Conservation (phyloP, 176 grass and related monocot species). For the Melocanna baccifera region DNA sequence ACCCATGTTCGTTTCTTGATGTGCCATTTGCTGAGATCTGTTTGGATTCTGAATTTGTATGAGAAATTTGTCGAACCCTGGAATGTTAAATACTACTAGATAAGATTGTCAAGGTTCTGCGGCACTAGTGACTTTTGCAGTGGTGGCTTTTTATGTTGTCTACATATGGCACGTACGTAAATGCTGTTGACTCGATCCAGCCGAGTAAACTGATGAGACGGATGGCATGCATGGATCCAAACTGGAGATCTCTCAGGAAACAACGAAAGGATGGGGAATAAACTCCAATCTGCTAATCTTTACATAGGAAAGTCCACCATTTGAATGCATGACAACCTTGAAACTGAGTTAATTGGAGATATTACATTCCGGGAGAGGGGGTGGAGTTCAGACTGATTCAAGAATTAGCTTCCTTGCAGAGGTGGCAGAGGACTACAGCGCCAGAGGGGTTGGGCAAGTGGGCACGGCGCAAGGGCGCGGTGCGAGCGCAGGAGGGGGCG, state of each 20-base stretch:
- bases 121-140: not conserved
- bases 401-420: no score
- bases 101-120: not conserved
- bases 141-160: not conserved
- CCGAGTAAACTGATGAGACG: not conserved
- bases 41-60: not conserved
- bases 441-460: no score
- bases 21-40: not conserved
- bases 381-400: not conserved
- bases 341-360: not conserved
- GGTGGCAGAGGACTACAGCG: no score
- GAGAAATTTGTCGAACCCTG: not conserved
- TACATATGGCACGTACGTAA: not conserved
- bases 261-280: not conserved
- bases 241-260: not conserved
- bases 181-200: not conserved
- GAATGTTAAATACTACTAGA: not conserved
- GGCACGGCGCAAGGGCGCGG: no score
- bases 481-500: no score
- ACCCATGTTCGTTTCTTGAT: not conserved
- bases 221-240: constrained; percentile 5
- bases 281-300: not conserved
- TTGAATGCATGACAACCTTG: not conserved
- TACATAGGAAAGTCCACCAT: constrained; percentile 14
- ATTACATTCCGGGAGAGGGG: not conserved